Evolutionary conservation across 805 yeast species (phyloP).

Genomic region (Ogataea corticis): DNA sequence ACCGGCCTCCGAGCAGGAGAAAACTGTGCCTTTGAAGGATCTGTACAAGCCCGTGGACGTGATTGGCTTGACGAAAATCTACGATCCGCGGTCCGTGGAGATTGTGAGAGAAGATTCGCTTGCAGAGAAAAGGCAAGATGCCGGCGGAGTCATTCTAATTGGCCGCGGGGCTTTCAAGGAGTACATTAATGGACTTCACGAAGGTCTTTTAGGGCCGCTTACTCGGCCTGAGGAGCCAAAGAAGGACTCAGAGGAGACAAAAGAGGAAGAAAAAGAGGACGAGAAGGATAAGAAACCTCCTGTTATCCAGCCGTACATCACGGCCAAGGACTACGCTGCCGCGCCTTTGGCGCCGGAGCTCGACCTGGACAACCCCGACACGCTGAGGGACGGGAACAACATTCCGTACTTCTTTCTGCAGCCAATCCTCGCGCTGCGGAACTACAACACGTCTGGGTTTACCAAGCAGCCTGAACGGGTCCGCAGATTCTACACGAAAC

Average conservation of each 20-base stretch:
- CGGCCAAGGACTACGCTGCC: constrained; percentile 54
- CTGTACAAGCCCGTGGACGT: constrained; percentile 47
- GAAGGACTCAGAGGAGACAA: constrained; percentile 6
- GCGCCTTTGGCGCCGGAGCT: constrained; percentile 64
- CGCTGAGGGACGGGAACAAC: constrained; percentile 34
- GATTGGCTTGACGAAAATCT: constrained; percentile 52
- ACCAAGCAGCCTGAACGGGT: constrained; percentile 72
- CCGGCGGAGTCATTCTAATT: constrained; percentile 87
- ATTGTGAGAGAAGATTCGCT: constrained; percentile 47
- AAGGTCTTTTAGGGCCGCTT: constrained; percentile 91
- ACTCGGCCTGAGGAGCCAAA: constrained; percentile 38
- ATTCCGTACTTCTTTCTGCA: constrained; percentile 69
- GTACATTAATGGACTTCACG: constrained; percentile 86
- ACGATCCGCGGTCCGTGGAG: constrained; percentile 15
- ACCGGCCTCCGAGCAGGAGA: constrained; percentile 21
- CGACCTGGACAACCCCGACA: constrained; percentile 36
- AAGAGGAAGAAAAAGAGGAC: constrained; percentile 28
- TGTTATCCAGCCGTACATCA: constrained; percentile 65
- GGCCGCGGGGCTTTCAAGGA: constrained; percentile 98
- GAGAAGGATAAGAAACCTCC: constrained; percentile 40
- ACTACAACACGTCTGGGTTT: constrained; percentile 81
- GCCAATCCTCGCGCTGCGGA: constrained; percentile 74
- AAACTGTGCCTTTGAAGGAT: constrained; percentile 33
- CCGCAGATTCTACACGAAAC: constrained; percentile 72
- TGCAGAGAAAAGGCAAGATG: constrained; percentile 41